Evolutionary conservation across 2,329 filamentous ascomycete species (phyloP), one percentile per base, ranked within the genome.

Genomic region (Colletotrichum zoysiae): DNA sequence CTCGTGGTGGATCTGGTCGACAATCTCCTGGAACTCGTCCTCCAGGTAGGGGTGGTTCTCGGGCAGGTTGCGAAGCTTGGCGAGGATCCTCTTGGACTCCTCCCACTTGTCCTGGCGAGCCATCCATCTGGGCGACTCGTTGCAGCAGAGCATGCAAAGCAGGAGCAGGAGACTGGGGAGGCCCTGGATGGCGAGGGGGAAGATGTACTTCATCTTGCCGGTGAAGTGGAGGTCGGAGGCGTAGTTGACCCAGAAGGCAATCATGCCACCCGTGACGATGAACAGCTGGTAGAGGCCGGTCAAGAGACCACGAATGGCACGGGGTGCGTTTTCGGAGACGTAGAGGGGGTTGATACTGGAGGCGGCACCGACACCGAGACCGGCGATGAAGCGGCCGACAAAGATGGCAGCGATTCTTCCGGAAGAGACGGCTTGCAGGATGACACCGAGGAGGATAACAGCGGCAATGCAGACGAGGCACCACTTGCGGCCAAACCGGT

Each of bases 51-150:
- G 83, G 75, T 90, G 87, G 14, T 82, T 81, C 14, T 81, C 68
- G 1, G 85, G 82, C 3, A 92, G 82, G 67, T 87, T 83, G 50
- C 91, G 87, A 55, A 92, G 85, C 56, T 82, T 84, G 16, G 85
- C 81, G 20, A 93, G 84, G 2, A 88, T 85, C 0, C 64, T 68
- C 56, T 86, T 87, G 18, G 90, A 87, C 67, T 90, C 85, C 74
- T 92, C 90, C 89, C 89, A 91, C 56, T 86, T 84, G 76, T 92
- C 89, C 76, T 88, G 85, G 70, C 89, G 89, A 26, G 90, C 90
- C 3, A 92, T 84, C 84, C 88, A 92, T 58, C 90, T 85, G 4
- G 90, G 90, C 0, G 88, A 91, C 76, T 92, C 90, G 76, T 88
- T 87, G 83, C 88, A 90, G 58, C 91, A 79, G 2, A 88, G 77